Conservation (phyloP, 164 flowering plant species). For the Aristolochia californica region DNA sequence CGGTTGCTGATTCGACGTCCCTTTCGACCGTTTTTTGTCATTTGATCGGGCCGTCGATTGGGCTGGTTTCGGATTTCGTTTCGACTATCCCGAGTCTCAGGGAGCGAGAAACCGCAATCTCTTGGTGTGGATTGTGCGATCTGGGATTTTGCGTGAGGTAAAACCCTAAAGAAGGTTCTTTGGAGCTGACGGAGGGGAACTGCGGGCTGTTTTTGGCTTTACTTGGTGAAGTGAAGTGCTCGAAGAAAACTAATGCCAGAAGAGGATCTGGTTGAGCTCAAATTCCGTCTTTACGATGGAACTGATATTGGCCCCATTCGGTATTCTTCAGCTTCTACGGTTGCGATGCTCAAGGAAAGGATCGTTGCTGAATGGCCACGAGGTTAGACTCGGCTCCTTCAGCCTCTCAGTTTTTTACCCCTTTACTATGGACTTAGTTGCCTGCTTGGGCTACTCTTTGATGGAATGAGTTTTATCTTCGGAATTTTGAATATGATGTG, state of each 20-base stretch:
- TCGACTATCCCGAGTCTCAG: too few species aligned
- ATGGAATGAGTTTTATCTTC: too few species aligned
- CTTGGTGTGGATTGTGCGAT: too few species aligned
- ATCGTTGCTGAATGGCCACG: conserved; percentile 56
- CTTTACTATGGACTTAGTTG: too few species aligned
- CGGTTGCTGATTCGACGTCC: too few species aligned
- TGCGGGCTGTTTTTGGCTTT: not conserved
- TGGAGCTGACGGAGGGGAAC: not conserved
- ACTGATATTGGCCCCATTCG: conserved; percentile 57
- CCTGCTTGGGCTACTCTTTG: too few species aligned
- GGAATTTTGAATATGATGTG: too few species aligned
- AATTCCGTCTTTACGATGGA: conserved; percentile 54
- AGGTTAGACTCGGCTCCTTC: conserved; percentile 21
- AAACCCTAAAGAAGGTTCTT: not conserved
- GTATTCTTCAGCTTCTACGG: conserved; percentile 43
- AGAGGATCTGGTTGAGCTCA: conserved; percentile 52
- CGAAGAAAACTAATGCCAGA: conserved; percentile 34
- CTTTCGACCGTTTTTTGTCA: too few species aligned
- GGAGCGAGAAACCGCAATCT: too few species aligned
- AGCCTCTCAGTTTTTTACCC: not conserved
- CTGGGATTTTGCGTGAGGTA: not conserved
- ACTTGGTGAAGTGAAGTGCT: not conserved
- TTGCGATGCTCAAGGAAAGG: conserved; percentile 55
- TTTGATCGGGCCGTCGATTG: too few species aligned
- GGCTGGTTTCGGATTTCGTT: too few species aligned